phyloP scores from a whole-genome alignment of 2,329 filamentous ascomycete genomes.

The Mariannaea elegans region DNA sequence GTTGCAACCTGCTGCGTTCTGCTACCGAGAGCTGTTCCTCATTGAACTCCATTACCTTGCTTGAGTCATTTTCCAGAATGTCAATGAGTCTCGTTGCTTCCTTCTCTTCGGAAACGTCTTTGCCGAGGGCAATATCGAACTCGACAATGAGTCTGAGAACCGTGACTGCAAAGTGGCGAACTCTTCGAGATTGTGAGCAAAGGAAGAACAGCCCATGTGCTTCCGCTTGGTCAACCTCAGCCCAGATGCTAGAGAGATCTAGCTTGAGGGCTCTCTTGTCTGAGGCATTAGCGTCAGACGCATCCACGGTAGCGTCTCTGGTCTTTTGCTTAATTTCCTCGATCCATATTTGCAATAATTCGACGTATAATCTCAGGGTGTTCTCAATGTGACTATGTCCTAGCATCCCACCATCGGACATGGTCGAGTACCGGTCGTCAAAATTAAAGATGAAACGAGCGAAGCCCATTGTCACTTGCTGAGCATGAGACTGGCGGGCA shows the following conservation, averaged over 20 bases:
- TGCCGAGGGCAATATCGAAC: slow-evolving; percentile 88
- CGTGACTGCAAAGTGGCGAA: slow-evolving; percentile 89
- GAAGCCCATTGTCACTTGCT: slow-evolving; percentile 96
- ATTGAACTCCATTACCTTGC: slow-evolving; percentile 89
- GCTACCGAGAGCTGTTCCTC: slow-evolving; percentile 91
- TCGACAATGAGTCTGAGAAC: slow-evolving; percentile 92
- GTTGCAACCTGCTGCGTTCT: slow-evolving; percentile 89
- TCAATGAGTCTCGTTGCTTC: slow-evolving; percentile 82
- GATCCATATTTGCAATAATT: slow-evolving; percentile 95
- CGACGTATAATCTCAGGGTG: slow-evolving; percentile 90
- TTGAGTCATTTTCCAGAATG: slow-evolving; percentile 89
- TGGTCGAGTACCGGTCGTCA: slow-evolving; percentile 95
- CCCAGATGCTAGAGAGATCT: slow-evolving; percentile 87
- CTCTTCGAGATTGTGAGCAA: slow-evolving; percentile 91
- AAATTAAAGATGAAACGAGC: slow-evolving; percentile 98
- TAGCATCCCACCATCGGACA: slow-evolving; percentile 97
- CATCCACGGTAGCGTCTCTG: slow-evolving; percentile 73
- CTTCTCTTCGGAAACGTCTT: slow-evolving; percentile 65
- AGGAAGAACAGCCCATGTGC: slow-evolving; percentile 97
- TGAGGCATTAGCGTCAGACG: slow-evolving; percentile 67
- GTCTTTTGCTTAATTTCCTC: slow-evolving; percentile 92
- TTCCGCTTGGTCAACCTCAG: slow-evolving; percentile 95
- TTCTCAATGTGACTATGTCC: slow-evolving; percentile 94
- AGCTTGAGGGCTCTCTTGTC: slow-evolving; percentile 80
- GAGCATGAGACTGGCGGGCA: slow-evolving; percentile 89